These are phyloP conservation scores for Pharus latifolius DNA, from an alignment of 176 grass and related monocot genomes.

Conservation along the genomic window DNA sequence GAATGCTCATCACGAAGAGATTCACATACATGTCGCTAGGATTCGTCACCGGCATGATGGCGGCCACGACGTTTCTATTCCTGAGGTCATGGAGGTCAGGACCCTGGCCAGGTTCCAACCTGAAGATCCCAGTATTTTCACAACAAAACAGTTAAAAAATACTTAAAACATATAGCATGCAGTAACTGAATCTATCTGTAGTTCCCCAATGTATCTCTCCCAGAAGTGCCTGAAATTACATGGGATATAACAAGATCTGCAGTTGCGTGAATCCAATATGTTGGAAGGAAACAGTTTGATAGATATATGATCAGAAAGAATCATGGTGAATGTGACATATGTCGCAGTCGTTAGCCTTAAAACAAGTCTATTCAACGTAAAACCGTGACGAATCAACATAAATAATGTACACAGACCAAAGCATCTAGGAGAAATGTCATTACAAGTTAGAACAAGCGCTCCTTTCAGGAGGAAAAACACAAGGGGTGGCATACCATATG, in stretches of 20 bases:
- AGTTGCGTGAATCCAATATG: too few relatives aligned
- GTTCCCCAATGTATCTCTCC: too few relatives aligned
- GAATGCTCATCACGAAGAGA: neutral
- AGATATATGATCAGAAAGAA: constrained; percentile 24
- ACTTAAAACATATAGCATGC: neutral
- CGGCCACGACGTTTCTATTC: neutral
- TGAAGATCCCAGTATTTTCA: neutral
- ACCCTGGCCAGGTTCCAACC: constrained; percentile 6
- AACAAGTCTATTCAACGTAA: constrained; percentile 28
- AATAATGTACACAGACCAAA: constrained; percentile 46
- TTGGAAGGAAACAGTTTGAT: neutral
- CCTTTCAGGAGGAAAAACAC: constrained; percentile 29
- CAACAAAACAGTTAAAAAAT: neutral
- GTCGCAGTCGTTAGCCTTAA: neutral
- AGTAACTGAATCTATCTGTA: too few relatives aligned
- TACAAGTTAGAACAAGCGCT: constrained; percentile 34
- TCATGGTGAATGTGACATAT: constrained; percentile 1
- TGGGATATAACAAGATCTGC: neutral
- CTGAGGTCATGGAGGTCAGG: neutral
- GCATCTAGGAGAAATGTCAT: constrained; percentile 21
- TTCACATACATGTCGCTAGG: constrained; percentile 12
- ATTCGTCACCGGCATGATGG: constrained; percentile 5
- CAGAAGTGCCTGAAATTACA: too few relatives aligned
- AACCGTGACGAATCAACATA: neutral
- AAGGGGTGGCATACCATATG: neutral